Evolutionary conservation across 2,329 filamentous ascomycete genomes (phyloP), one percentile per base, ranked within the genome.

Genomic region (Cladosporium sp.): DNA sequence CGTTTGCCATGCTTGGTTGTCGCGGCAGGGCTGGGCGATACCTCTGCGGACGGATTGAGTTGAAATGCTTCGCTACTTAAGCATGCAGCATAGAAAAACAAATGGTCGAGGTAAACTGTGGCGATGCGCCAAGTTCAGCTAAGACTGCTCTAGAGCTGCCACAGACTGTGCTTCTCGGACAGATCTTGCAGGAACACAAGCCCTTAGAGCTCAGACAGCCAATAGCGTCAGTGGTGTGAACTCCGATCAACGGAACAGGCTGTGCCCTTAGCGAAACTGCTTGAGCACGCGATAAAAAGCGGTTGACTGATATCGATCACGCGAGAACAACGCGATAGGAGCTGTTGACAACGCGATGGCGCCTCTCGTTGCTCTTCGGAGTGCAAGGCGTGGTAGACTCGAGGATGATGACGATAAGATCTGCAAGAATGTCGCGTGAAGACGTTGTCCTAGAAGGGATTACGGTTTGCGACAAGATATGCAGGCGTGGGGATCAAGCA

Each of bases 1-100:
- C 67, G 43, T 36, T 70, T 68, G 60, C 67, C 71, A 72, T 73
- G 51, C 36, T 62, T 51, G 36, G 22, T 49, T 38, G 47, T 51
- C 39, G 47, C 37, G 39, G 55, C 55, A 38, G 17, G 17, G 54
- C 54, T 56, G 42, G 54, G 42, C 54, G 20, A 28, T 38, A 19
- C 30, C 54, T 49, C 40, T 56, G 34, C 36, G 42, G 42, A 20
- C 22, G 30, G 19, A 19, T 49, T 20, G 42, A 49, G 42, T 19
- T 47, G 28, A 11, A 22, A 36, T 38, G 54, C 54, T 37, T 56
- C 34, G 15, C 20, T 47, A 56, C 40, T 49, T 56, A 56, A 56
- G 54, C 40, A 55, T 43, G 22, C 25, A 36, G 39, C 14, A 3
- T 7, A 28, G 22, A 17, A 30, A 8, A 17, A 40, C 22, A 8